Evolutionary conservation across 2,329 filamentous ascomycete genomes (phyloP).

Genomic region (Ophiostoma piceae): DNA sequence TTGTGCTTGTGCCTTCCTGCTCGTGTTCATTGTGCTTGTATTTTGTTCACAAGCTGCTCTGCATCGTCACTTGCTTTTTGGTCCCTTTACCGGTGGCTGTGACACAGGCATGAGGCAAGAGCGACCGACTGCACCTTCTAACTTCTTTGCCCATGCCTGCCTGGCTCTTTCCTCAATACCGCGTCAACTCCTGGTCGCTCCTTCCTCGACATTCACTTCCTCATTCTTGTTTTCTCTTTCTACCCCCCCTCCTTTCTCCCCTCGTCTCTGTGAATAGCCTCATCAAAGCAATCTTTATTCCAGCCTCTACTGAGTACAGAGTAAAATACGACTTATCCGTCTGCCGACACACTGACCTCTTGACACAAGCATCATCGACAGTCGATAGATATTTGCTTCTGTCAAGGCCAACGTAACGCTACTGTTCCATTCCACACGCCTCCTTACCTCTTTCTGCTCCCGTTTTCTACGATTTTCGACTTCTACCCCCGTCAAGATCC

Average conservation of each 20-base stretch:
- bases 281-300: not conserved
- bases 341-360: not conserved
- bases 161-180: not conserved
- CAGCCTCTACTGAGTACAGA: not conserved
- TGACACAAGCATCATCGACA: not conserved
- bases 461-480: constrained; percentile 16
- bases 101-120: constrained; percentile 5
- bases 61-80: not conserved
- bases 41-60: not conserved
- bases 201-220: not conserved
- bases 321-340: not conserved
- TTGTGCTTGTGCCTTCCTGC: not conserved
- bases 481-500: constrained; percentile 10
- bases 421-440: constrained; percentile 2
- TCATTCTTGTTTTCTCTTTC: not conserved
- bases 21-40: not conserved
- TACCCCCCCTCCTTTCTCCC: not conserved
- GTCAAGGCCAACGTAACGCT: not conserved
- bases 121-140: not conserved
- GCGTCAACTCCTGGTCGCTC: not conserved
- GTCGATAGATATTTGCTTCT: not conserved
- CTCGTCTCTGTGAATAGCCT: not conserved
- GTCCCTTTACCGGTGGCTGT: not conserved
- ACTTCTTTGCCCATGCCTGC: not conserved
- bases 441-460: constrained; percentile 1